These are phyloP conservation scores for Magnusiomyces starmeri DNA, from an alignment of 1,139 yeast genomes.

Conservation along the genomic window DNA sequence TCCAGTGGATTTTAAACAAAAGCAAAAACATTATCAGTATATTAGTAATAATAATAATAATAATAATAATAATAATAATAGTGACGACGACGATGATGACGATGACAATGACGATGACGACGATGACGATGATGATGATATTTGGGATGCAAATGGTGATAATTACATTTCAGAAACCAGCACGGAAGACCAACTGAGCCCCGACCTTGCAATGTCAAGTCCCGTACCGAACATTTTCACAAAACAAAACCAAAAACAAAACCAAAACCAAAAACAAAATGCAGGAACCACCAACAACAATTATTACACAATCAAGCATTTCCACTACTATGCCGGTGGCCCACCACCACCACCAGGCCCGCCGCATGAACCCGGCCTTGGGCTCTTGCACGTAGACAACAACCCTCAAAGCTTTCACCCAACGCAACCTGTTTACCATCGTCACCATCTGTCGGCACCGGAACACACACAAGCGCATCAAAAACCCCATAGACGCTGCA, in stretches of 20 bases:
- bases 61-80: too few relatives aligned
- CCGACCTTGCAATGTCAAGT: neutral
- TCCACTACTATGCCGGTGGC: neutral
- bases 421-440: too few relatives aligned
- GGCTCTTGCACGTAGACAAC: too few relatives aligned
- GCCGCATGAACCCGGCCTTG: neutral
- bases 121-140: neutral
- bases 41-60: too few relatives aligned
- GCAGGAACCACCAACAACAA: neutral
- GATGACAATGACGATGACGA: neutral
- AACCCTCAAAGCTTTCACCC: too few relatives aligned
- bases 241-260: neutral
- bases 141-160: neutral
- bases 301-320: neutral
- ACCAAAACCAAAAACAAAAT: neutral
- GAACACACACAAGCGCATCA: neutral
- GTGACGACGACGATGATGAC: neutral
- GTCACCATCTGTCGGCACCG: neutral
- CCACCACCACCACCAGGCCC: neutral
- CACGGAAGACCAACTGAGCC: neutral
- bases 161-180: too few relatives aligned
- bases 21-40: too few relatives aligned
- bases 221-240: neutral
- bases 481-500: neutral
- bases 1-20: too few relatives aligned